Conservation (phyloP, 2,329 filamentous ascomycete genomes). For the Colletotrichum sidae region DNA sequence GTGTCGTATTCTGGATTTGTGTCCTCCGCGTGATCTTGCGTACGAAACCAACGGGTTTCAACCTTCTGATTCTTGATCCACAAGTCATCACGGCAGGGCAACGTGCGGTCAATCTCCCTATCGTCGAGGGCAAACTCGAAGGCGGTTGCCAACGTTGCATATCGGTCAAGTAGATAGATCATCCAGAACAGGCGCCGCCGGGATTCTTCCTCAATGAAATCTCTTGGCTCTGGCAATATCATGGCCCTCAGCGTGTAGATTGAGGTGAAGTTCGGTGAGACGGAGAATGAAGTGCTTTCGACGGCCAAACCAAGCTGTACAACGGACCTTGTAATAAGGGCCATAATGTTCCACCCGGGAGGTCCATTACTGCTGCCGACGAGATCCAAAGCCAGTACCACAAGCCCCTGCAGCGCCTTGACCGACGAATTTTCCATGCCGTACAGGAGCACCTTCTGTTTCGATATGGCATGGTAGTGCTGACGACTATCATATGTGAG, state of each 20-base stretch:
- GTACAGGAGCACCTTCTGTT: slow-evolving; percentile 87
- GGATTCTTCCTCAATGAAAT: slow-evolving; percentile 92
- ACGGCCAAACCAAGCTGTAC: slow-evolving; percentile 89
- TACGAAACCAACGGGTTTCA: slow-evolving; percentile 84
- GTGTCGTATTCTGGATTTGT: slow-evolving; percentile 69
- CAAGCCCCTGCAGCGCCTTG: slow-evolving; percentile 86
- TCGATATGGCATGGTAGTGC: slow-evolving; percentile 83
- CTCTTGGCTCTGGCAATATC: slow-evolving; percentile 83
- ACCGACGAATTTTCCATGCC: slow-evolving; percentile 92
- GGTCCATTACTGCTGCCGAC: slow-evolving; percentile 90
- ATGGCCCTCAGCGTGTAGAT: slow-evolving; percentile 91
- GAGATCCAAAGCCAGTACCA: slow-evolving; percentile 87
- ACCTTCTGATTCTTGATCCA: slow-evolving; percentile 87
- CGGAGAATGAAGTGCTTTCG: slow-evolving; percentile 82
- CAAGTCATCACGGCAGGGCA: slow-evolving; percentile 89
- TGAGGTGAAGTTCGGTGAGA: slow-evolving; percentile 83
- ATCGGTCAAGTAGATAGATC: slow-evolving; percentile 90
- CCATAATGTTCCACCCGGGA: slow-evolving; percentile 91
- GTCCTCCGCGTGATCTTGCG: slow-evolving; percentile 56
- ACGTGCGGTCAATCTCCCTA: slow-evolving; percentile 86
- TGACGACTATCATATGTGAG: slow-evolving; percentile 79
- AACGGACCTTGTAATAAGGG: slow-evolving; percentile 87
- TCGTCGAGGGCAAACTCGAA: slow-evolving; percentile 93
- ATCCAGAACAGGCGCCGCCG: slow-evolving; percentile 91
- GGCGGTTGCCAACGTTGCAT: slow-evolving; percentile 89